Evolutionary conservation across 139 green algal species (phyloP), one percentile per base, ranked within the genome.

Genomic region (Deuterostichococcus epilithicus): DNA sequence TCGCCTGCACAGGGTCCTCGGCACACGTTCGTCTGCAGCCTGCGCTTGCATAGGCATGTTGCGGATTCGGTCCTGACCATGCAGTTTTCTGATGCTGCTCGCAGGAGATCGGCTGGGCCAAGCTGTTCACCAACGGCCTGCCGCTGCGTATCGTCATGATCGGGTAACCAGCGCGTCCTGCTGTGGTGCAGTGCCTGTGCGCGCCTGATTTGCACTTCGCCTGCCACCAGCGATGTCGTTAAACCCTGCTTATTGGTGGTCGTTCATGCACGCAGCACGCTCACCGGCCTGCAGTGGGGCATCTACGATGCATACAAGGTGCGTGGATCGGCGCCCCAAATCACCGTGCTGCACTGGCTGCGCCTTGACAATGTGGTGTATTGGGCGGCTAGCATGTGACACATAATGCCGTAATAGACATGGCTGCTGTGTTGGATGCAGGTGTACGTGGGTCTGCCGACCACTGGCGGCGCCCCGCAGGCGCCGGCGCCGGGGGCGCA

Each of bases 91-190:
- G 2, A 26, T 23, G 28, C 25, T 3, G 58, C 26, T 32, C 26
- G 1, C 85, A 85, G 72, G 87, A 94, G 78, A 95, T 96, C 89
- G 91, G 92, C 60, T 91, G 85, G 90, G 76, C 73, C 23, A 76
- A 75, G 33, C 86, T 97, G 38, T 91, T 94, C 81, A 96, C 91
- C 0, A 88, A 88, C 59, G 93, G 92, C 67, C 88, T 97, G 83
- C 81, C 81, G 63, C 86, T 97, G 80, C 93, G 93, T 80, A 97
- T 97, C 78, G 82, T 94, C 84, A 97, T 97, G 93, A 89, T 97
- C 77, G 93, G 88, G 82, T 52, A 52, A 52, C 8, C 42, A 52
- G 42, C 8, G 42, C 42, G 8, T 52, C 8, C 42, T 52, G 42
- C 42, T 52, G 8, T 52, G 42, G 8, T 8, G 13, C 42, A 52